Evolutionary conservation across 2,329 filamentous ascomycete species (phyloP).

Genomic region (Monilinia vaccinii-corymbosi): DNA sequence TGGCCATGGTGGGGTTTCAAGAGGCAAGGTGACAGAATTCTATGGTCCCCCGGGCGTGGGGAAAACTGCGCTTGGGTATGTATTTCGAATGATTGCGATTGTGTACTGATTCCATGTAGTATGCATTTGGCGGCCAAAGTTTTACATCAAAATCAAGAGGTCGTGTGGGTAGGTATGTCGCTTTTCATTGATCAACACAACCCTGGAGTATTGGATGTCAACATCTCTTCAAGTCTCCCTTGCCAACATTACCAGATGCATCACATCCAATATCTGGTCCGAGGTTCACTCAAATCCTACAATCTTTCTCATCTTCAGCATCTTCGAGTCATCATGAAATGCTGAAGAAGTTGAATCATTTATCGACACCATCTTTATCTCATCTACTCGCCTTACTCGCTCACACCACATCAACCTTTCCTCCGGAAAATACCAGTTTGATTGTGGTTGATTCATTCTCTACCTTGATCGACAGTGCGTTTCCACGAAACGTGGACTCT

Average conservation of each 20-base stretch:
- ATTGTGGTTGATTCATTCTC: slow-evolving; percentile 74
- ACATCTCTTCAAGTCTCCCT: neutral
- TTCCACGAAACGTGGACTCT: slow-evolving; percentile 51
- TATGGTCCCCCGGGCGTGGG: slow-evolving; percentile 82
- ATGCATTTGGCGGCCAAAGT: slow-evolving; percentile 61
- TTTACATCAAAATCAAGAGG: slow-evolving; percentile 49
- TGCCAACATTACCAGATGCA: slow-evolving; percentile 22
- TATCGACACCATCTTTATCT: slow-evolving; percentile 48
- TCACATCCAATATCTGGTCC: slow-evolving; percentile 34
- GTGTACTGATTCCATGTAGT: slow-evolving; percentile 35
- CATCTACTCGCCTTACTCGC: slow-evolving; percentile 65
- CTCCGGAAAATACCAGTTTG: slow-evolving; percentile 54
- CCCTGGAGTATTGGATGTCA: too few species aligned
- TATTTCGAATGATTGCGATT: neutral
- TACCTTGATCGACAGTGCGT: slow-evolving; percentile 65
- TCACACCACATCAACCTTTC: slow-evolving; percentile 53
- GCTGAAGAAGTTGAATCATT: slow-evolving; percentile 52
- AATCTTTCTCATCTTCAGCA: slow-evolving; percentile 9
- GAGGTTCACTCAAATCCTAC: slow-evolving; percentile 40
- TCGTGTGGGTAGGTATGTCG: slow-evolving; percentile 70
- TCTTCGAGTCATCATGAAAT: slow-evolving; percentile 12
- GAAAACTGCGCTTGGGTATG: slow-evolving; percentile 64
- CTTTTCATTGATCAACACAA: neutral
- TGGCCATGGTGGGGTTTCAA: slow-evolving; percentile 50
- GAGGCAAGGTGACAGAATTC: slow-evolving; percentile 74